Conservation (phyloP, 1,284 basidiomycete genomes). For the Afroboletus lepidellus region DNA sequence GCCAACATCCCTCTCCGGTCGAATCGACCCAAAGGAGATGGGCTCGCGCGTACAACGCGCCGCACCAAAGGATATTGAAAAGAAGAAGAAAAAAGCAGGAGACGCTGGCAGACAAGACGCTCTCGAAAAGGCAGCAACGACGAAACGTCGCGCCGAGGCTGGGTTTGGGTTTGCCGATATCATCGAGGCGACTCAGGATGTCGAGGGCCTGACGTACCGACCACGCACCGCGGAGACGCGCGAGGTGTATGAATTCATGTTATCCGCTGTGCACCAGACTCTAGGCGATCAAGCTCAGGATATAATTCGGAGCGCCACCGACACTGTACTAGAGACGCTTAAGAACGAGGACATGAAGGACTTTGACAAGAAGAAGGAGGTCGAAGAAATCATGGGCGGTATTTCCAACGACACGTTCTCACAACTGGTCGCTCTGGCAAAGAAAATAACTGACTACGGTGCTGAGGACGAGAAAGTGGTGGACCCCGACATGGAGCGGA, state of each 20-base stretch:
- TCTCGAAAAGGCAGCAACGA: conserved; percentile 51
- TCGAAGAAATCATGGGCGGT: conserved; percentile 77
- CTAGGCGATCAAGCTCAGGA: conserved; percentile 97
- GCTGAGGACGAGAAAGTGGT: conserved; percentile 79
- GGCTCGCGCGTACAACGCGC: conserved; percentile 86
- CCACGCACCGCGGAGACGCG: conserved; percentile 93
- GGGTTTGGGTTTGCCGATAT: conserved; percentile 85
- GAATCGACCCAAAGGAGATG: conserved; percentile 92
- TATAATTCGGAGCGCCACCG: conserved; percentile 92
- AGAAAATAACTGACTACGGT: conserved; percentile 96
- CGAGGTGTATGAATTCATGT: conserved; percentile 92
- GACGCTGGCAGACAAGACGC: conserved; percentile 44
- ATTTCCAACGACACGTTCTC: conserved; percentile 79
- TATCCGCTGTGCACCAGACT: conserved; percentile 77
- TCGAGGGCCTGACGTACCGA: conserved; percentile 91
- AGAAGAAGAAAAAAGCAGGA: conserved; percentile 86
- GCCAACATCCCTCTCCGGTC: conserved; percentile 88
- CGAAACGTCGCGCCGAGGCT: conserved; percentile 52
- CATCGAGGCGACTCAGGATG: conserved; percentile 88
- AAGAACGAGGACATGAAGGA: conserved; percentile 93
- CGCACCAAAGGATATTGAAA: conserved; percentile 88
- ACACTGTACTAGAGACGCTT: conserved; percentile 85
- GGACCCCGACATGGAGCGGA: conserved; percentile 74
- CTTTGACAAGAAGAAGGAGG: conserved; percentile 96
- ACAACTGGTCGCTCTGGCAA: conserved; percentile 84